Conservation (phyloP, 192 early-diverging fungal species). For the Backusella tuberculispora region DNA sequence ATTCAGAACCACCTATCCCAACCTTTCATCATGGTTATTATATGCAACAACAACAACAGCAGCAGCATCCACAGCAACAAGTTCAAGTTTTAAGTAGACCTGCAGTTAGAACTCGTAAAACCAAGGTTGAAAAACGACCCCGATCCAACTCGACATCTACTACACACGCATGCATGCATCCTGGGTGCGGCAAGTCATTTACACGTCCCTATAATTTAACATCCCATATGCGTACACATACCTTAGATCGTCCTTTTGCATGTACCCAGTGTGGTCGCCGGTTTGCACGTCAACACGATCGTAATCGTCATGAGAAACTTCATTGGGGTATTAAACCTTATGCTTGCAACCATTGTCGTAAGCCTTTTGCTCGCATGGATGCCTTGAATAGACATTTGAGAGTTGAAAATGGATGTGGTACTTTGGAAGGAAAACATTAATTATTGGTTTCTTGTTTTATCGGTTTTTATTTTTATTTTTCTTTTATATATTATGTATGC, state of each 20-base stretch:
- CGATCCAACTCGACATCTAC: background rate
- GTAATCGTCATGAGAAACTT: conserved; percentile 83
- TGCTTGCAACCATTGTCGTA: conserved; percentile 68
- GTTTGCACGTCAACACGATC: conserved; percentile 90
- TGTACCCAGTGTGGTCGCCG: conserved; percentile 71
- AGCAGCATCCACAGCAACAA: background rate
- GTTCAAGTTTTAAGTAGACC: background rate
- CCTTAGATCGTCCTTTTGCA: conserved; percentile 73
- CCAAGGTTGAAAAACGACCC: conserved; percentile 14
- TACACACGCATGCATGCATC: conserved; percentile 24
- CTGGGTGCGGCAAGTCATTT: conserved; percentile 71
- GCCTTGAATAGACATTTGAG: conserved; percentile 69
- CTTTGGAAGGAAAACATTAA: conserved; percentile 4
- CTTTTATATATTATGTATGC: background rate
- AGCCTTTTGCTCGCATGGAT: conserved; percentile 76
- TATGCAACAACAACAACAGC: conserved; percentile 16
- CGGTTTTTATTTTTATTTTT: background rate
- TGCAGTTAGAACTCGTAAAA: background rate
- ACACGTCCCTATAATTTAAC: conserved; percentile 77
- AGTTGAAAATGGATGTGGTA: conserved; percentile 38
- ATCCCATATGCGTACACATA: conserved; percentile 75
- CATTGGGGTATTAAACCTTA: conserved; percentile 75
- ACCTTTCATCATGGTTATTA: background rate
- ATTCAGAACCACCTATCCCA: conserved; percentile 28
- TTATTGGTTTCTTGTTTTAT: no score